A percentile compares a stretch with the other conserved stretches of the same genome.
Conservation (phyloP, 2,329 filamentous ascomycete genomes). For the Monosporascus ibericus region DNA sequence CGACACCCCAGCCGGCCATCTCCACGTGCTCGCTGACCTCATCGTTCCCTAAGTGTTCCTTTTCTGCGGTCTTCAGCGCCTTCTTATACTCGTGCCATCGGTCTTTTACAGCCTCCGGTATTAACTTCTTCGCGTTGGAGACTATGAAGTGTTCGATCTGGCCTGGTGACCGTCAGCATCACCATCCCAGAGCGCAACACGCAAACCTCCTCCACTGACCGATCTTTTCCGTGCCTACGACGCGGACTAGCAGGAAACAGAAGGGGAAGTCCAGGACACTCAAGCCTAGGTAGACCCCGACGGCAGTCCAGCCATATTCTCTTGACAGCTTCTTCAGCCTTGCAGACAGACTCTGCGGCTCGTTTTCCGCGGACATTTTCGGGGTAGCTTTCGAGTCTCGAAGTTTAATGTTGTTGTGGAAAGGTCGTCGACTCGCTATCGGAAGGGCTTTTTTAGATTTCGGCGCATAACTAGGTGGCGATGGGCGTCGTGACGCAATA, state of each 20-base stretch:
- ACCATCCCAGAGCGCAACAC: background rate
- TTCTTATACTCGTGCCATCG: slow-evolving; percentile 44
- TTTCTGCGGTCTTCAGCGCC: slow-evolving; percentile 40
- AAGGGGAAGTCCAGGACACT: slow-evolving; percentile 89
- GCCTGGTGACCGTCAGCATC: slow-evolving; percentile 32
- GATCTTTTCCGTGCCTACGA: slow-evolving; percentile 79
- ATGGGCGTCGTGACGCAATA: slow-evolving; percentile 8
- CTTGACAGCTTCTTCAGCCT: slow-evolving; percentile 76
- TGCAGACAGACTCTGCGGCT: slow-evolving; percentile 51
- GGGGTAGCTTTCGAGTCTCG: slow-evolving; percentile 18
- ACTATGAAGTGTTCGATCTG: slow-evolving; percentile 63
- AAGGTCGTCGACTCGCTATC: slow-evolving; percentile 15
- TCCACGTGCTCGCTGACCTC: slow-evolving; percentile 41
- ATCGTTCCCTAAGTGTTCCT: slow-evolving; percentile 36
- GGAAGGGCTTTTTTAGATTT: slow-evolving; percentile 8
- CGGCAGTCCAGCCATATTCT: slow-evolving; percentile 89
- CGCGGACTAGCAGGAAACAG: slow-evolving; percentile 81
- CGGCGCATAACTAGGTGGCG: slow-evolving; percentile 4
- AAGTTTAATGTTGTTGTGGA: slow-evolving; percentile 19
- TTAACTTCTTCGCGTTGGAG: slow-evolving; percentile 48
- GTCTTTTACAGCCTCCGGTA: slow-evolving; percentile 54
- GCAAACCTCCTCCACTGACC: slow-evolving; percentile 44
- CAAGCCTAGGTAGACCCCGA: slow-evolving; percentile 83
- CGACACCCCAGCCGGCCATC: slow-evolving; percentile 54
- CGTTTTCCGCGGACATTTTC: slow-evolving; percentile 9